These are phyloP conservation scores for Hypomontagnella monticulosa DNA, from an alignment of 495 filamentous ascomycete species.

Conservation along the genomic window DNA sequence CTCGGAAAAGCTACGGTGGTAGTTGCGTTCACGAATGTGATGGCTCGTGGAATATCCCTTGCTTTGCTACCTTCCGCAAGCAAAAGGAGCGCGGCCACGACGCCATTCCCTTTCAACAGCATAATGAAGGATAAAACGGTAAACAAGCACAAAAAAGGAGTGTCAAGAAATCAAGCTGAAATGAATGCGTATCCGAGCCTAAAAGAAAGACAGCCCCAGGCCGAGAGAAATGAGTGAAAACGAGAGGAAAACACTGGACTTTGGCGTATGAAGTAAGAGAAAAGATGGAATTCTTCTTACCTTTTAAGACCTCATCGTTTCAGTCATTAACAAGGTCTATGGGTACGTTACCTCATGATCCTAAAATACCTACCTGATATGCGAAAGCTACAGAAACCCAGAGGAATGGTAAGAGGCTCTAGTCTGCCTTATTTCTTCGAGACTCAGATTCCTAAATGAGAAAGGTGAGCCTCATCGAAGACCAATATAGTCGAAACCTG, in stretches of 20 bases:
- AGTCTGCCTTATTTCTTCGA: neutral
- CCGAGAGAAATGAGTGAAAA: slow-evolving; percentile 22
- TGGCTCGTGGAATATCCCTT: slow-evolving; percentile 3
- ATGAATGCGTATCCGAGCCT: slow-evolving; percentile 27
- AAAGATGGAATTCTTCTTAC: neutral
- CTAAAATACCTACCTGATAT: slow-evolving; percentile 13
- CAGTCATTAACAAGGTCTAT: neutral
- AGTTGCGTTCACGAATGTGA: slow-evolving; percentile 6
- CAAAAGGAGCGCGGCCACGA: slow-evolving; percentile 18
- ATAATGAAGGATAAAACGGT: slow-evolving; percentile 22
- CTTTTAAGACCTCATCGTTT: slow-evolving; percentile 15
- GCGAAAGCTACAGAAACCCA: neutral
- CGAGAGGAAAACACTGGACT: slow-evolving; percentile 16
- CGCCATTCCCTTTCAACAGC: slow-evolving; percentile 30
- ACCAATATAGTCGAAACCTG: slow-evolving; percentile 28
- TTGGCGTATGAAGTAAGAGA: neutral
- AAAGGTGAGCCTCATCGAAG: slow-evolving; percentile 3
- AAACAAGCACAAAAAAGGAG: slow-evolving; percentile 11
- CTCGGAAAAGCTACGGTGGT: slow-evolving; percentile 1
- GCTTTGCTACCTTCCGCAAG: slow-evolving; percentile 13
- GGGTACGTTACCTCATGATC: slow-evolving; percentile 3
- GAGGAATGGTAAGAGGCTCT: neutral
- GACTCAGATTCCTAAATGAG: slow-evolving; percentile 3
- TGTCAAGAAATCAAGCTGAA: slow-evolving; percentile 8
- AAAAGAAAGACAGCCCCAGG: slow-evolving; percentile 21